phyloP scores from a whole-genome alignment of 202 grass and related monocot genomes.

The Panicum virgatum region DNA sequence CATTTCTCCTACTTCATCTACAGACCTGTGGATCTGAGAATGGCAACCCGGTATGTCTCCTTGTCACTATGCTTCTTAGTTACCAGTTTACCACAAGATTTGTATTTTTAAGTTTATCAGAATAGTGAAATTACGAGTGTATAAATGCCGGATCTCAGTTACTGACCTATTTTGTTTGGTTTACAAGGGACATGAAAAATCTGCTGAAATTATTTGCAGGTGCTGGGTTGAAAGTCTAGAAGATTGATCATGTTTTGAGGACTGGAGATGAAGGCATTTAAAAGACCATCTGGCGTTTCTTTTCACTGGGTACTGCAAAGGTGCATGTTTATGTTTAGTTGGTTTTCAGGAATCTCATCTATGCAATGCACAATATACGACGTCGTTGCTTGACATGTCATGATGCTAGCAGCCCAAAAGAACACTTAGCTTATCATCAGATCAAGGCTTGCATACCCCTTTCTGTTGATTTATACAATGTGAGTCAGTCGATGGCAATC shows the following conservation, averaged over 20 bases:
- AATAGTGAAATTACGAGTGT: neutral
- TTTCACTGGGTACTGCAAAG: neutral
- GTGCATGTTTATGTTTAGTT: neutral
- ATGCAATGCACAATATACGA: neutral
- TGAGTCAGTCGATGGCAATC: neutral
- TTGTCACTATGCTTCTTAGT: neutral
- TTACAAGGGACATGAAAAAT: neutral
- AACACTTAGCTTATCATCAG: neutral
- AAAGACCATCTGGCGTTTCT: neutral
- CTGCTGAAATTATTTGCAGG: neutral
- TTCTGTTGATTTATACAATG: neutral
- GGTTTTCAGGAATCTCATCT: neutral
- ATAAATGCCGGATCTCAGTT: neutral
- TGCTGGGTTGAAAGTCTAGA: constrained; percentile 8
- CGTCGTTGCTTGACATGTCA: neutral
- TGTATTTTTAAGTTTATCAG: neutral
- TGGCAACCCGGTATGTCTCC: neutral
- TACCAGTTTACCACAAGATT: neutral
- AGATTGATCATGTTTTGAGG: constrained; percentile 12
- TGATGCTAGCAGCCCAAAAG: neutral
- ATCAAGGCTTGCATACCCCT: neutral
- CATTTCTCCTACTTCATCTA: constrained; percentile 8
- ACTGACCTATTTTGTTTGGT: neutral
- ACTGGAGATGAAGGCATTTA: neutral
- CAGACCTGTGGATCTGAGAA: constrained; percentile 12